Evolutionary conservation across 108 stramenopile genomes (phyloP).

Genomic region (Conticribra guillardii): DNA sequence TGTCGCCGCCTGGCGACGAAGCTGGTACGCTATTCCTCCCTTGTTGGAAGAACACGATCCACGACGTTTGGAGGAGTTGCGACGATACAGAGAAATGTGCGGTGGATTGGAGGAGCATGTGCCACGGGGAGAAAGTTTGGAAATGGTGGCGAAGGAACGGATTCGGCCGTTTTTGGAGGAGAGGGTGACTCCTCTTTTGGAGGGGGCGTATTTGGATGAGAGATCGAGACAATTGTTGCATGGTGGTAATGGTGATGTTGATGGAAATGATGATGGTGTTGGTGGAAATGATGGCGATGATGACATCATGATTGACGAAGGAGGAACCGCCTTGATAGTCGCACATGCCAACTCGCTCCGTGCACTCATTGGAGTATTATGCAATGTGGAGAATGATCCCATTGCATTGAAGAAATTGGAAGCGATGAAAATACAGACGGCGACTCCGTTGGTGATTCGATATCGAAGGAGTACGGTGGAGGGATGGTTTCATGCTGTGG

Average conservation of each 20-base stretch:
- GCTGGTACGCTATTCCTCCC: conserved; percentile 65
- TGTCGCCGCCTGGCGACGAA: conserved; percentile 54
- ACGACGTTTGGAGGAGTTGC: conserved; percentile 47
- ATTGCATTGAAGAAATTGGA: conserved; percentile 51
- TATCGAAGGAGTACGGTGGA: conserved; percentile 25
- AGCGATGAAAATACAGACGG: conserved; percentile 56
- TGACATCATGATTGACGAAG: conserved; percentile 14
- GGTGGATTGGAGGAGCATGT: conserved; percentile 53
- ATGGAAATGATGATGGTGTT: no score
- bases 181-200: conserved; percentile 45
- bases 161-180: conserved; percentile 60
- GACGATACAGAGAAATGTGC: conserved; percentile 42
- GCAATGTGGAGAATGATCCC: conserved; percentile 55
- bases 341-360: conserved; percentile 69
- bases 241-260: no score
- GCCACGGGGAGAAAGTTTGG: conserved; percentile 58
- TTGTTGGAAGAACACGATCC: conserved; percentile 52
- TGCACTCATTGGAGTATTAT: conserved; percentile 62
- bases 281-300: no score
- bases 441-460: conserved; percentile 52
- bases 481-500: conserved; percentile 20
- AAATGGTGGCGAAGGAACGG: conserved; percentile 55
- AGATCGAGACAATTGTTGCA: neutral
- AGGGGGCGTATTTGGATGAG: conserved; percentile 23
- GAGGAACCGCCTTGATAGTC: conserved; percentile 59